Percentiles rank a stretch among this genome's conserved stretches.
These are phyloP conservation scores for Penicillium sp. DNA, from an alignment of 2,329 filamentous ascomycete genomes.

Conservation along the genomic window DNA sequence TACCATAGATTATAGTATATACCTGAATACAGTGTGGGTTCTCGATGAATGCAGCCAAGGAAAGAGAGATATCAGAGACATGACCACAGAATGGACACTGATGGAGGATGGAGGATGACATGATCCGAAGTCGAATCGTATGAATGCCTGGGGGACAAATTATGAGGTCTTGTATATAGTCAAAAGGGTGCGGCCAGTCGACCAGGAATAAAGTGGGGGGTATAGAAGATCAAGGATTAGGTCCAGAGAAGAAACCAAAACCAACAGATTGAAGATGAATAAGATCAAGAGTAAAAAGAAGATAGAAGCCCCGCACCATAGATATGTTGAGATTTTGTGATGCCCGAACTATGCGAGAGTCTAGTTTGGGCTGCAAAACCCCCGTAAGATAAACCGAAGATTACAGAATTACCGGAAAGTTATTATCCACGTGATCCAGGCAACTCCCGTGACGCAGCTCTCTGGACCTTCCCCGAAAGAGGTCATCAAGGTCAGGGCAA, in stretches of 20 bases:
- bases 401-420: neutral
- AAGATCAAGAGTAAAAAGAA: neutral
- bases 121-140: slow-evolving; percentile 15
- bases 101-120: slow-evolving; percentile 41
- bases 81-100: slow-evolving; percentile 42
- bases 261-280: neutral
- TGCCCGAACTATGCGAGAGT: neutral
- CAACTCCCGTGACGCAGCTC: slow-evolving; percentile 36
- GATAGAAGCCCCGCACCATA: neutral
- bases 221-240: neutral
- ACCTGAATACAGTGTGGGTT: slow-evolving; percentile 45
- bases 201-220: neutral
- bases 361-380: neutral
- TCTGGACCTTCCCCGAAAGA: slow-evolving; percentile 15
- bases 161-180: neutral
- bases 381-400: neutral
- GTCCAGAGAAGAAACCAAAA: neutral
- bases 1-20: slow-evolving; percentile 18
- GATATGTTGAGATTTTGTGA: neutral
- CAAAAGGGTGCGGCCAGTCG: neutral
- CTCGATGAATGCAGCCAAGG: slow-evolving; percentile 38
- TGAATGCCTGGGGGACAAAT: neutral
- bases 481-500: neutral
- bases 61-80: slow-evolving; percentile 37
- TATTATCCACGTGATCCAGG: slow-evolving; percentile 18